Evolutionary conservation across 2,329 filamentous ascomycete species (phyloP), one percentile per base, ranked within the genome.

Genomic region (Bimuria novae-zelandiae): DNA sequence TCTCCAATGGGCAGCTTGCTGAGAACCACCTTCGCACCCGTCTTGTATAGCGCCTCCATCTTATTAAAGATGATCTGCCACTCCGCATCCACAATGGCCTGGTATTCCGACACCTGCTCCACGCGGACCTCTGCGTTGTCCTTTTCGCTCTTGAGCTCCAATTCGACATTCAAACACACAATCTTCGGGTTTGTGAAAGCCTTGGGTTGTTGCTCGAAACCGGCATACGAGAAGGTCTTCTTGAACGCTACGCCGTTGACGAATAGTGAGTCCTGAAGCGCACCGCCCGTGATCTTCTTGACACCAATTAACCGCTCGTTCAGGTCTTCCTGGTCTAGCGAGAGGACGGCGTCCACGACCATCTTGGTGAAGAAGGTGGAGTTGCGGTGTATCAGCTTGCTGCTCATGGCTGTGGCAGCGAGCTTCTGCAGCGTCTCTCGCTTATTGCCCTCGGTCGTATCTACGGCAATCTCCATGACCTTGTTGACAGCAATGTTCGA

Each of bases 1-100:
- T 99, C 94, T 70, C 94, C 94, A 70, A 99, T 97, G 35, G 94
- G 94, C 57, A 97, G 83, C 79, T 97, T 97, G 78, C 91, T 96
- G 52, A 99, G 86, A 36, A 99, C 92, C 46, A 99, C 92, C 84
- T 97, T 96, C 61, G 94, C 94, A 49, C 94, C 94, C 5, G 93
- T 97, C 77, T 93, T 87, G 83, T 93, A 85, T 49, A 96, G 80
- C 43, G 93, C 90, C 80, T 99, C 94, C 74, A 99, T 89, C 83
- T 99, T 99, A 82, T 97, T 93, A 85, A 89, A 97, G 76, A 99
- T 99, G 73, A 99, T 99, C 77, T 97, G 92, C 94, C 94, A 99
- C 78, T 99, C 94, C 25, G 94, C 94, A 71, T 99, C 94, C 72
- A 99, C 94, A 65, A 99, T 97, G 59, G 94, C 94, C 79, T 99